Percentiles rank a stretch among this genome's conserved stretches.
phyloP scores from a whole-genome alignment of 73 alveolate genomes.

The Urostyla sp. region DNA sequence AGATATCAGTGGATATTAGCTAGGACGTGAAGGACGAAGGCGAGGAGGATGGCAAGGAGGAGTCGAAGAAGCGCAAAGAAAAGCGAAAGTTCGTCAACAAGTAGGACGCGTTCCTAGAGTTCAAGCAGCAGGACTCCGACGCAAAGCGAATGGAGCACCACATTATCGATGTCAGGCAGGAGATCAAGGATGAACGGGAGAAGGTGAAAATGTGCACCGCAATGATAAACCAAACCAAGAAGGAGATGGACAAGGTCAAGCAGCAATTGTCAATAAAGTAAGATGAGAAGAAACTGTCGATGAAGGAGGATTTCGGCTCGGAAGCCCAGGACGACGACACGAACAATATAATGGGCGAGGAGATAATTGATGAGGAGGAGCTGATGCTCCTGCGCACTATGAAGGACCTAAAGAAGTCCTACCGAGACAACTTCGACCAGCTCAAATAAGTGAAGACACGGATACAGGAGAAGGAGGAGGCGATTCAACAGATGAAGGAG shows the following conservation, averaged over 20 bases:
- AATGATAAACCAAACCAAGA: constrained; percentile 62
- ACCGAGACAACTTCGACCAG: constrained; percentile 88
- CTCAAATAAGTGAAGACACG: constrained; percentile 85
- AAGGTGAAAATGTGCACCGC: constrained; percentile 47
- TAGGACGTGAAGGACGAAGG: constrained; percentile 50
- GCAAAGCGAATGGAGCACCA: constrained; percentile 85
- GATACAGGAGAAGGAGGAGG: constrained; percentile 74
- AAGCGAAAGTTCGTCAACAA: constrained; percentile 58
- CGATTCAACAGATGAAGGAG: constrained; percentile 76
- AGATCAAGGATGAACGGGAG: constrained; percentile 85
- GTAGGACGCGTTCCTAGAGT: constrained; percentile 81
- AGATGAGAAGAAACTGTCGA: constrained; percentile 72
- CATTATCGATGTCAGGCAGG: constrained; percentile 76
- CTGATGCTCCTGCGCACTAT: constrained; percentile 84
- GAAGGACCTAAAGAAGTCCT: constrained; percentile 88
- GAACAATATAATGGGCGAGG: constrained; percentile 68
- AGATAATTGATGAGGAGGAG: constrained; percentile 98
- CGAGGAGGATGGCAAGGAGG: constrained; percentile 43
- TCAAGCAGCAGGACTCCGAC: constrained; percentile 78
- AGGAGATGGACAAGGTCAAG: constrained; percentile 70
- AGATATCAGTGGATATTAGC: constrained; percentile 40
- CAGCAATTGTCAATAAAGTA: constrained; percentile 74
- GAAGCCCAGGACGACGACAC: constrained; percentile 79
- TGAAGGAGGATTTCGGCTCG: constrained; percentile 73
- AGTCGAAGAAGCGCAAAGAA: constrained; percentile 24